A percentile compares a stretch with the other conserved stretches of the same genome.
Conservation (phyloP, 768 basidiomycete genomes). For the Imleria badia region DNA sequence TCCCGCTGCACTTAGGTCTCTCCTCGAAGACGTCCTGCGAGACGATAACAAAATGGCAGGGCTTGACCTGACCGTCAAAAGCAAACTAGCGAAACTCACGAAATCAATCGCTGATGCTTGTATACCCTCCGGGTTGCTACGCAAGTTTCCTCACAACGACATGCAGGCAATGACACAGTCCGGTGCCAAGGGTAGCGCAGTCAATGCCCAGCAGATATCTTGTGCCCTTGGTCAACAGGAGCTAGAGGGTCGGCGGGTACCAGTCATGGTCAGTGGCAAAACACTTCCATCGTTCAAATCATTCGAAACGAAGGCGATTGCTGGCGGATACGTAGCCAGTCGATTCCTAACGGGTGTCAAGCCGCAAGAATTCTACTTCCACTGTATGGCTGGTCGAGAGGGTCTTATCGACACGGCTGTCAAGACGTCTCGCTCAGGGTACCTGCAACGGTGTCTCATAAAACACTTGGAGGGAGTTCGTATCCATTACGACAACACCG, state of each 20-base stretch:
- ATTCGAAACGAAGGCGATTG: constrained; percentile 97
- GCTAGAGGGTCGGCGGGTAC: constrained; percentile 96
- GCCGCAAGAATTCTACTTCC: constrained; percentile 99
- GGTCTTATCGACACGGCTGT: constrained; percentile 99
- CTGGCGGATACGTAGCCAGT: constrained; percentile 97
- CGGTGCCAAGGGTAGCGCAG: constrained; percentile 96
- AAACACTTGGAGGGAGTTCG: constrained; percentile 97
- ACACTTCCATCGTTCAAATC: constrained; percentile 95
- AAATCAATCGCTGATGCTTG: constrained; percentile 86
- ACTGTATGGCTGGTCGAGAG: constrained; percentile 99
- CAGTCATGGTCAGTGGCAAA: constrained; percentile 99
- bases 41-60: constrained; percentile 98
- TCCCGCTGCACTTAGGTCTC: constrained; percentile 52
- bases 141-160: constrained; percentile 96
- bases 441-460: constrained; percentile 96
- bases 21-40: constrained; percentile 89
- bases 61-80: constrained; percentile 90
- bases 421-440: constrained; percentile 97
- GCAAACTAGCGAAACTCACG: constrained; percentile 80
- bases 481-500: constrained; percentile 97
- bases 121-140: constrained; percentile 82
- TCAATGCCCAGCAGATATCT: constrained; percentile 98
- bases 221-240: constrained; percentile 97
- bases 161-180: constrained; percentile 99
- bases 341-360: constrained; percentile 98